Percentiles rank a stretch among this genome's conserved stretches.
Evolutionary conservation across 169 alveolate genomes (phyloP).

Genomic region (Plasmodium knowlesi): DNA sequence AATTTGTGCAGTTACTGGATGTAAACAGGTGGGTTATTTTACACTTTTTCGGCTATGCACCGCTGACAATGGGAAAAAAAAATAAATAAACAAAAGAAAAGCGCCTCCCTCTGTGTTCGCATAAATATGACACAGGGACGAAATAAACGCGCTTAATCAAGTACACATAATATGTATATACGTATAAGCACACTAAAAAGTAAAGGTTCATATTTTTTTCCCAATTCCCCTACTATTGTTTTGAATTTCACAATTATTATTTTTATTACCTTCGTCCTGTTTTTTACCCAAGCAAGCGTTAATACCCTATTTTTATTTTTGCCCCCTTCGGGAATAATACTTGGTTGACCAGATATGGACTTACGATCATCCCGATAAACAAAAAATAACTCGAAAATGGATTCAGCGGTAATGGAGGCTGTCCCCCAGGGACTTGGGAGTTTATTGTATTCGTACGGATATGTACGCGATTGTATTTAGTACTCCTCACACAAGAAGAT

Average conservation of each 20-base stretch:
- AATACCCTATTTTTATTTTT: background rate
- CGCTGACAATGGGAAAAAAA: background rate
- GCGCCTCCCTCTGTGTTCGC: background rate
- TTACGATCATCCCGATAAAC: background rate
- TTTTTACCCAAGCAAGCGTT: background rate
- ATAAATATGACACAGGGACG: background rate
- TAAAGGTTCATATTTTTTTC: background rate
- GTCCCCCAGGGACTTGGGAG: background rate
- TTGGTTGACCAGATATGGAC: background rate
- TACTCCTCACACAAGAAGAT: background rate
- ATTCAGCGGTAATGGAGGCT: background rate
- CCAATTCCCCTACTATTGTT: background rate
- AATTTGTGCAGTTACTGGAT: background rate
- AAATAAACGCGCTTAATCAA: background rate
- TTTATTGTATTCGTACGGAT: background rate
- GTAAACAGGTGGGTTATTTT: background rate
- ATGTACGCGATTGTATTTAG: background rate
- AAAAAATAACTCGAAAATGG: background rate
- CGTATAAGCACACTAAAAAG: background rate
- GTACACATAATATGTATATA: background rate
- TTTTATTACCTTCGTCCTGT: background rate
- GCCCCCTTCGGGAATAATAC: background rate
- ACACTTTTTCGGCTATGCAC: background rate
- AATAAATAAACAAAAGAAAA: too few relatives aligned
- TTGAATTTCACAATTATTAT: background rate